phyloP scores from a whole-genome alignment of 441 rosid species.

The Lepidium campestre region DNA sequence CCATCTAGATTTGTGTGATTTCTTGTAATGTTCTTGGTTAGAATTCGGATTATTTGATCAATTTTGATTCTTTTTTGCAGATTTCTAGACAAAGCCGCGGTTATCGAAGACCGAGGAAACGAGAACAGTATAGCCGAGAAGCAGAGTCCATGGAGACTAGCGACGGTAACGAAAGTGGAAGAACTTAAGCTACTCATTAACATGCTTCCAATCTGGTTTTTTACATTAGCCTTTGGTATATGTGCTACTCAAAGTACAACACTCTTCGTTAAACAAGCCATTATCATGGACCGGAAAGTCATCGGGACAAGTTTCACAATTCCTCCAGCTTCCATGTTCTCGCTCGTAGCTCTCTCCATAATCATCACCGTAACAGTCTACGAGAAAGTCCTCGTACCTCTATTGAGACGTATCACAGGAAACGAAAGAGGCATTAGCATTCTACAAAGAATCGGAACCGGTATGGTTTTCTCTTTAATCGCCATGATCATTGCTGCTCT shows the following conservation, averaged over 20 bases:
- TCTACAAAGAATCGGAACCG: constrained; percentile 82
- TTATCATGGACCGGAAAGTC: constrained; percentile 45
- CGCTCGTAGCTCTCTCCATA: constrained; percentile 63
- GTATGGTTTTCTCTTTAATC: constrained; percentile 65
- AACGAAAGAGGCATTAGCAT: constrained; percentile 75
- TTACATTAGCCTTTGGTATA: constrained; percentile 66
- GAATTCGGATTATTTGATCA: no score
- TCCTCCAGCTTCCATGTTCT: constrained; percentile 66
- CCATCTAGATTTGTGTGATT: background rate
- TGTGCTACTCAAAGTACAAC: constrained; percentile 66
- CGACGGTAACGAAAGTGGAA: constrained; percentile 74
- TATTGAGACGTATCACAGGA: constrained; percentile 43
- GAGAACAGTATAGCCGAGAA: constrained; percentile 25
- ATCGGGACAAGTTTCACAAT: constrained; percentile 45
- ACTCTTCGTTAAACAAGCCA: constrained; percentile 84
- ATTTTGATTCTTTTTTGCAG: constrained; percentile 28
- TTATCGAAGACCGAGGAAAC: constrained; percentile 33
- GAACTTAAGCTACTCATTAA: constrained; percentile 77
- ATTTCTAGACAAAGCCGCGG: constrained; percentile 87
- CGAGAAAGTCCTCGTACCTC: constrained; percentile 64
- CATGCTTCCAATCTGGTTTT: constrained; percentile 83
- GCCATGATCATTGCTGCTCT: constrained; percentile 71
- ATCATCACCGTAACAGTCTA: constrained; percentile 49
- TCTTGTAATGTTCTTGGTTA: no score
- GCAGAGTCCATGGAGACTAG: constrained; percentile 61